These are phyloP conservation scores for Colletotrichum sp. DNA, from an alignment of 2,329 filamentous ascomycete genomes.

Conservation along the genomic window DNA sequence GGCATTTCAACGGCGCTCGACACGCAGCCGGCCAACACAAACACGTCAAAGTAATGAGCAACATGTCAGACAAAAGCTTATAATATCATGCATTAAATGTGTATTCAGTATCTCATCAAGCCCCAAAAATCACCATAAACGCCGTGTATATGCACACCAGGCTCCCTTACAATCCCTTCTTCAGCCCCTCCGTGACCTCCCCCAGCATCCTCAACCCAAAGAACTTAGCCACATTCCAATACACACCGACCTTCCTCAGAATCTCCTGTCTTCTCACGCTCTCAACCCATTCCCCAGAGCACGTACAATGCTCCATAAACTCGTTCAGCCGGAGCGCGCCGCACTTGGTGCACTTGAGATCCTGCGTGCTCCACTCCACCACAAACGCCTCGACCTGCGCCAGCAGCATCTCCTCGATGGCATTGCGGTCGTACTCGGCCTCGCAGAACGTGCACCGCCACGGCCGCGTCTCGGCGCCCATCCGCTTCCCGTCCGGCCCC, in stretches of 20 bases:
- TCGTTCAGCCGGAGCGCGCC: conserved; percentile 84
- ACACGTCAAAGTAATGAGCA: neutral
- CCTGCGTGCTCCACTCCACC: conserved; percentile 86
- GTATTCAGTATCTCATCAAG: neutral
- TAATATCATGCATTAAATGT: neutral
- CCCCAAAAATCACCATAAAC: neutral
- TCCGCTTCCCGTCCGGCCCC: conserved; percentile 18
- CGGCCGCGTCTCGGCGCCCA: conserved; percentile 41
- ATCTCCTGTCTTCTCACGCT: conserved; percentile 73
- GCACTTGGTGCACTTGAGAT: conserved; percentile 79
- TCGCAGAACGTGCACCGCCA: conserved; percentile 84
- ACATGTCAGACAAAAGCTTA: neutral
- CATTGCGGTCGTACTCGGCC: conserved; percentile 76
- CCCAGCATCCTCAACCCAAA: conserved; percentile 85
- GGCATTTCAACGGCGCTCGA: neutral
- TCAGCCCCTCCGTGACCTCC: conserved; percentile 72
- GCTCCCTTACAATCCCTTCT: conserved; percentile 44
- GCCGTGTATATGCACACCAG: neutral
- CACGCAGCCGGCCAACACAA: rapidly evolving
- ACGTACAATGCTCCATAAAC: conserved; percentile 96
- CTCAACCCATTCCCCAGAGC: conserved; percentile 83
- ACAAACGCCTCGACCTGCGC: conserved; percentile 76
- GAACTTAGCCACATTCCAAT: conserved; percentile 75
- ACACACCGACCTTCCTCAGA: conserved; percentile 69
- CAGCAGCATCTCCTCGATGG: conserved; percentile 84